These are phyloP conservation scores for Eucalyptus marginata DNA, from an alignment of 345 rosid species.

Conservation along the genomic window DNA sequence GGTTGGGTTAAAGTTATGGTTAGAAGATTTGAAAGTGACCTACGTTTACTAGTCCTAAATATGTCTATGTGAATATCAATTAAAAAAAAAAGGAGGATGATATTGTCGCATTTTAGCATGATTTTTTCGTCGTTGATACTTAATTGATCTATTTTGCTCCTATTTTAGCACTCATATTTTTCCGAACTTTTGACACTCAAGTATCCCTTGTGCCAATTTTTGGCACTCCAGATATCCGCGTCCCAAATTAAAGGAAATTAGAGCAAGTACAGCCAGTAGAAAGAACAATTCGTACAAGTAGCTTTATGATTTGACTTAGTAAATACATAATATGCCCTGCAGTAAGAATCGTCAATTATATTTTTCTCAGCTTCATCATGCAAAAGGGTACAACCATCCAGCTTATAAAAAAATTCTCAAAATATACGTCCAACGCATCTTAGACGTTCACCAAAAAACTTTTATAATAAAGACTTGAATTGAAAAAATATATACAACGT, in stretches of 20 bases:
- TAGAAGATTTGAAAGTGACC: neutral
- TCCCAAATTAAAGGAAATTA: neutral
- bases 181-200: too few relatives aligned
- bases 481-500: neutral
- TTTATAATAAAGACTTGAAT: neutral
- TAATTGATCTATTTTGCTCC: too few relatives aligned
- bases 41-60: neutral
- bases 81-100: too few relatives aligned
- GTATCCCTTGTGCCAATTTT: accelerated
- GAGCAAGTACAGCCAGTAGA: neutral
- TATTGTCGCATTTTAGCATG: too few relatives aligned
- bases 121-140: too few relatives aligned
- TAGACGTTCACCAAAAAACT: neutral
- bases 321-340: neutral
- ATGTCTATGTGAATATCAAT: neutral
- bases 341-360: neutral
- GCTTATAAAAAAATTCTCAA: neutral
- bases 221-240: accelerated
- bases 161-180: too few relatives aligned
- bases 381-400: neutral
- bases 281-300: neutral
- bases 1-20: neutral
- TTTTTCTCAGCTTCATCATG: neutral
- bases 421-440: neutral
- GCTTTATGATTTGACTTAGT: neutral